Percentiles rank a stretch among this genome's conserved stretches.
phyloP scores from a whole-genome alignment of 1,284 basidiomycete species.

The Serendipita sp. region DNA sequence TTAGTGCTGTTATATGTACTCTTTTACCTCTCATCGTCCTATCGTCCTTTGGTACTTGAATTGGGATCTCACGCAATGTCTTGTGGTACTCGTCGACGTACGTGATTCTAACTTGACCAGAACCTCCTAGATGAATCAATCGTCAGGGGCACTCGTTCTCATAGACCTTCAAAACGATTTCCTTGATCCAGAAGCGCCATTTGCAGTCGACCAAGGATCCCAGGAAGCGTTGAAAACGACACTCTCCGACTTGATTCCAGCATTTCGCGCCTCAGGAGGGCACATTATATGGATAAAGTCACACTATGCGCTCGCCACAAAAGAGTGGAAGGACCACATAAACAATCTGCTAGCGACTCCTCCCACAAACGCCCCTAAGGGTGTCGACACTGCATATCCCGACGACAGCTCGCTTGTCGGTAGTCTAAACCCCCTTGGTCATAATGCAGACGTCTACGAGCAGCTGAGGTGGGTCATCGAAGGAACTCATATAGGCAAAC shows the following conservation, averaged over 20 bases:
- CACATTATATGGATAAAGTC: slow-evolving; percentile 3
- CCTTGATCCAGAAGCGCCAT: not conserved
- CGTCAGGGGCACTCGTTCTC: not conserved
- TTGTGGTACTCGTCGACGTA: no score
- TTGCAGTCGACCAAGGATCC: not conserved
- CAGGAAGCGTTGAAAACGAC: not conserved
- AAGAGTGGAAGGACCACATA: not conserved
- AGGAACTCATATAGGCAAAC: not conserved
- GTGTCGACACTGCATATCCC: no score
- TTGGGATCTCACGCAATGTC: no score
- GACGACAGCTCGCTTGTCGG: no score
- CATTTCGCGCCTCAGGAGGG: not conserved
- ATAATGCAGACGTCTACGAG: not conserved
- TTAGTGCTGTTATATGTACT: no score
- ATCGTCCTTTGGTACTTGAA: no score
- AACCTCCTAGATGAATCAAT: not conserved
- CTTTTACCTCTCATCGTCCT: no score
- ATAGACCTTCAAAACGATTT: slow-evolving; percentile 3
- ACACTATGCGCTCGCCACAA: not conserved
- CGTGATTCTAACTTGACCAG: not conserved
- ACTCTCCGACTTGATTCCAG: not conserved
- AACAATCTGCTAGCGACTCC: no score
- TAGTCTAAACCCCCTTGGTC: no score
- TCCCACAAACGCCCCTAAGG: no score
- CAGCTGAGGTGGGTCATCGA: not conserved